Conservation (phyloP, 2,329 filamentous ascomycete genomes). For the Scolecobasidium constrictum region DNA sequence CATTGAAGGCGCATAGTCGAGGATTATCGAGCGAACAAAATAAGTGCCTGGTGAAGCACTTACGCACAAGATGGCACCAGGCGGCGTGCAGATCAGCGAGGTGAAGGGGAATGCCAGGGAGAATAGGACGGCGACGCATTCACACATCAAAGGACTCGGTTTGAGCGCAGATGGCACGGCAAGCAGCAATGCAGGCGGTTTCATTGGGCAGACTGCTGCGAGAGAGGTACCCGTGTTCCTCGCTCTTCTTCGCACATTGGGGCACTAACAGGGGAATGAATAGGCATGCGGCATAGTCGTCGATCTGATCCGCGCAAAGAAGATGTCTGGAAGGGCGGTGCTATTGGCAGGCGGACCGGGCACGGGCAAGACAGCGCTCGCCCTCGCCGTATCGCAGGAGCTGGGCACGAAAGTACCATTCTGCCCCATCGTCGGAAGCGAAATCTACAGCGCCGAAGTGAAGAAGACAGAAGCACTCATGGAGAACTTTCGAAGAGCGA, state of each 20-base stretch:
- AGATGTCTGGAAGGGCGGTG: slow-evolving; percentile 93
- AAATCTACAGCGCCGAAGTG: slow-evolving; percentile 94
- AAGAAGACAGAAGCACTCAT: slow-evolving; percentile 99
- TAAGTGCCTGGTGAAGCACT: no score
- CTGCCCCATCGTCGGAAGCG: slow-evolving; percentile 94
- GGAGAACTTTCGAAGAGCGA: slow-evolving; percentile 97
- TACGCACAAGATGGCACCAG: slow-evolving; percentile 5
- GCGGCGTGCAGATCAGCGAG: slow-evolving; percentile 46
- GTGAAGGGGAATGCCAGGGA: slow-evolving; percentile 91
- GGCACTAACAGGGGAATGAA: no score
- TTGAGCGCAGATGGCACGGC: slow-evolving; percentile 77
- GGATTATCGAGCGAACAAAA: no score
- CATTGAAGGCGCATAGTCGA: no score
- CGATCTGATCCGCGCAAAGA: slow-evolving; percentile 89
- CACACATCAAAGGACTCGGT: slow-evolving; percentile 93
- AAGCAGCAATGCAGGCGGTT: slow-evolving; percentile 68
- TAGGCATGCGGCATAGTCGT: slow-evolving; percentile 92
- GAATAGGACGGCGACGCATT: slow-evolving; percentile 91
- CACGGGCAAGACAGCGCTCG: slow-evolving; percentile 93
- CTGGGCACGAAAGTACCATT: slow-evolving; percentile 97
- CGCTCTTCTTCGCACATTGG: neutral
- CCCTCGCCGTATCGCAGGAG: slow-evolving; percentile 91
- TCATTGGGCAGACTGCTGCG: slow-evolving; percentile 78
- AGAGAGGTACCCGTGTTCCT: slow-evolving; percentile 73
- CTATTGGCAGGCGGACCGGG: slow-evolving; percentile 88